Evolutionary conservation across 345 rosid genomes (phyloP), one percentile per base, ranked within the genome.

Genomic region (Eucalyptus regnans): DNA sequence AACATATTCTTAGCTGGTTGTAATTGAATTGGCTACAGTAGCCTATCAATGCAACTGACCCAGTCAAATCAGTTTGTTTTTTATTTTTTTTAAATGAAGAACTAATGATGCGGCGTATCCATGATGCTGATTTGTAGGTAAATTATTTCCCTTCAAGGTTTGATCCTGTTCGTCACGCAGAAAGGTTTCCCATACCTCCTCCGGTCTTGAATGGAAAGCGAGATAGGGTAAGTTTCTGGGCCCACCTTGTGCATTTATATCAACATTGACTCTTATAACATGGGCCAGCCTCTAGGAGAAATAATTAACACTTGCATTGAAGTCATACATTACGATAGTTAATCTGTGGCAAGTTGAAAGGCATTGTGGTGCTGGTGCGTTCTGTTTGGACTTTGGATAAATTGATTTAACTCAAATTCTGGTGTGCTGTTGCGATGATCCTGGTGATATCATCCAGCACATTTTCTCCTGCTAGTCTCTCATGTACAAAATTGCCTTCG

Each of bases 81-180:
- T 10, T 14, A 5, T 17, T 31, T 22, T 16, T 14, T 27, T 29
- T 46, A 18, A 83, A 50, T 68, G 66, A 51, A 31, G 37, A 81
- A 76, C 13, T 87, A 50, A 89, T 85, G 50, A 58, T 88, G 37
- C 88, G 50, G 15, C 64, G 27, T 60, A 14, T 84, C 79, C 29
- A 37, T 86, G 87, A 86, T 87, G 54, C 48, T 91, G 46, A 88
- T 89, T 86, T 92, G 87, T 93, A 98, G 99, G 91, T 98, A 52
- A 94, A 98, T 90, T 98, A 98, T 93, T 98, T 97, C 94, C 99
- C 99, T 62, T 97, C 99, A 33, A 97, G 97, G 91, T 93, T 88
- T 49, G 96, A 98, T 90, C 95, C 96, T 5, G 95, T 90, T 89
- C 98, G 96, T 62, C 95, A 95, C 89, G 98, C 97, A 17, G 95